Percentiles rank a stretch among this genome's conserved stretches.
Evolutionary conservation across 2,329 filamentous ascomycete genomes (phyloP).

Genomic region (Beauveria australis): DNA sequence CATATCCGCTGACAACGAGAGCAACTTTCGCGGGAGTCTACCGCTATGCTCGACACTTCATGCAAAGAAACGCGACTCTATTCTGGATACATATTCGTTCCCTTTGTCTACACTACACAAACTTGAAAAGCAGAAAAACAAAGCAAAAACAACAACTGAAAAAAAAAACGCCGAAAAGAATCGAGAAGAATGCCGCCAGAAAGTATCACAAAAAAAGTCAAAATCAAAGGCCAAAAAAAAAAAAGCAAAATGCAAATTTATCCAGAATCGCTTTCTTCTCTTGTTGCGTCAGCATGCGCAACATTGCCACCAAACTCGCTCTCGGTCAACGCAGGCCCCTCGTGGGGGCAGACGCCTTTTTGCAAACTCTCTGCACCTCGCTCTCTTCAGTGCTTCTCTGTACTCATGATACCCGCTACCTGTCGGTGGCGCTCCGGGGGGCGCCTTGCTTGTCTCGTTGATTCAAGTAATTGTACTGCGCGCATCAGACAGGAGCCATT

Average conservation of each 20-base stretch:
- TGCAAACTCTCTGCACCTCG: not conserved
- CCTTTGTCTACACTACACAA: not conserved
- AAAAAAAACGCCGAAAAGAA: not conserved
- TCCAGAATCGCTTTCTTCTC: not conserved
- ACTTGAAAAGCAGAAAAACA: not conserved
- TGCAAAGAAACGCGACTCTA: not conserved
- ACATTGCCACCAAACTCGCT: not conserved
- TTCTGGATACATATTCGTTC: not conserved
- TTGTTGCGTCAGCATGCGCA: not conserved
- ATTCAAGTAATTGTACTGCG: not conserved
- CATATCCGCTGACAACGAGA: not conserved
- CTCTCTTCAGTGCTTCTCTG: not conserved
- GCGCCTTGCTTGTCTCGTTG: not conserved
- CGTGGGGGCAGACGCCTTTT: not conserved
- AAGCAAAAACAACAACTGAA: not conserved
- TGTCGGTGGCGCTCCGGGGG: not conserved
- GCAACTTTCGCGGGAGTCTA: not conserved
- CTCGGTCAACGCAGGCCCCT: not conserved
- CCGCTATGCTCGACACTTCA: not conserved
- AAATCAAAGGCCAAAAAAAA: not conserved
- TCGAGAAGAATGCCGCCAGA: not conserved
- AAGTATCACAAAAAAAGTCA: not conserved
- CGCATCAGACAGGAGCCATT: not conserved
- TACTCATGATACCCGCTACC: conserved; percentile 1
- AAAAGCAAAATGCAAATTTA: not conserved